These are phyloP conservation scores for Phytophthora uliginosa DNA, from an alignment of 352 stramenopile genomes.

Conservation along the genomic window DNA sequence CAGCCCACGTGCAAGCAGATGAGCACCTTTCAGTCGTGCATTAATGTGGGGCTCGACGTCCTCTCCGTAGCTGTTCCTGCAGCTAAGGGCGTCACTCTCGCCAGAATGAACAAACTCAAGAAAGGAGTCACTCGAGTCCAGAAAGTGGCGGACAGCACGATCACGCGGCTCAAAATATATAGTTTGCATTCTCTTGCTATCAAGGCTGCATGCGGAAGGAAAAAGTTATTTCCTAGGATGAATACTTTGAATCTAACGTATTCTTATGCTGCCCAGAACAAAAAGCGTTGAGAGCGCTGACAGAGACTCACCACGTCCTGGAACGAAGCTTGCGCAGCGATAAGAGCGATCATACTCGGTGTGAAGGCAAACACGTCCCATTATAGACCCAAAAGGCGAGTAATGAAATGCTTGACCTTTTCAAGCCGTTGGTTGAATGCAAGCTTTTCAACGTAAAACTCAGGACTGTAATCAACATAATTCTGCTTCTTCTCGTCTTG, in stretches of 20 bases:
- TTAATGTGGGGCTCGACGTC: not conserved
- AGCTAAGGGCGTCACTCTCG: not conserved
- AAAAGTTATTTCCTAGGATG: no score
- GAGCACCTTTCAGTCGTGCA: slow-evolving; percentile 6
- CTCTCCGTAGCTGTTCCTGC: not conserved
- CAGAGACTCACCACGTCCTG: not conserved
- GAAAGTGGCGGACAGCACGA: slow-evolving; percentile 3
- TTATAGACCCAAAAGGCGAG: no score
- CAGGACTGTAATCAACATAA: no score
- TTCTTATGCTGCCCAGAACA: not conserved
- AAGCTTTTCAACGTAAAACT: no score
- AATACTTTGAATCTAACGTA: no score
- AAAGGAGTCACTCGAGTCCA: slow-evolving; percentile 4
- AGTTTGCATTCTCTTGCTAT: no score
- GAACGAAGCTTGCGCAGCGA: not conserved
- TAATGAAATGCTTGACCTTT: no score
- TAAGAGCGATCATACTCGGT: not conserved
- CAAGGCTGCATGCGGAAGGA: no score
- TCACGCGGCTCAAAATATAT: not conserved
- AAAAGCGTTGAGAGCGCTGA: not conserved
- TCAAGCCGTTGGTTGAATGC: no score
- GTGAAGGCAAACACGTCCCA: no score
- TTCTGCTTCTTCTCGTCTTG: no score
- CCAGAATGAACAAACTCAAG: not conserved
- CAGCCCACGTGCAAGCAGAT: slow-evolving; percentile 8